These are phyloP conservation scores for Saccharomycopsis babjevae DNA, from an alignment of 805 yeast genomes.

Conservation along the genomic window DNA sequence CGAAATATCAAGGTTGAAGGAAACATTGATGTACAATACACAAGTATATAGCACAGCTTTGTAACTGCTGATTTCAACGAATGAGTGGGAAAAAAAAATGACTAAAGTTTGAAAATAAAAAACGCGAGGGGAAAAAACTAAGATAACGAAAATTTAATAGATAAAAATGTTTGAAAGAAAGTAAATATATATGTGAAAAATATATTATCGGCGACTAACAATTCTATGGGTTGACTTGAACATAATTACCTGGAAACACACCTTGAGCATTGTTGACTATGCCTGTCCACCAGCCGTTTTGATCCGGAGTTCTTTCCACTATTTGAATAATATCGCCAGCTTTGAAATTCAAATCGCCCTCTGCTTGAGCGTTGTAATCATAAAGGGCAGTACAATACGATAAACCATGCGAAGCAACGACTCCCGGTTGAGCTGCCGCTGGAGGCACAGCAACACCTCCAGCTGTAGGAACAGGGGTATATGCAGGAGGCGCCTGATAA, in stretches of 20 bases:
- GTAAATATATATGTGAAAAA: background rate
- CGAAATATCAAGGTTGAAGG: background rate
- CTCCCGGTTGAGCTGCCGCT: conserved; percentile 14
- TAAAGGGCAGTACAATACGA: conserved; percentile 82
- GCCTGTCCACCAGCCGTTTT: conserved; percentile 99
- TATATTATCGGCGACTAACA: background rate
- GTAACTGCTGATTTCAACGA: background rate
- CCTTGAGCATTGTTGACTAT: conserved; percentile 75
- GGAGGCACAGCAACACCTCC: background rate
- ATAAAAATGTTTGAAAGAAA: background rate
- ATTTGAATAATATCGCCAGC: conserved; percentile 85
- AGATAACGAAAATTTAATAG: background rate
- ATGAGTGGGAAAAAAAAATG: background rate
- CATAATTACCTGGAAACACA: conserved; percentile 94
- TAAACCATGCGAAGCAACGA: conserved; percentile 29
- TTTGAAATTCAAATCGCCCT: conserved; percentile 77
- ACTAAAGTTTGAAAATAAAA: background rate
- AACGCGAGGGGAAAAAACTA: background rate
- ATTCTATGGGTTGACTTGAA: conserved; percentile 46
- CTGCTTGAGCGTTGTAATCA: conserved; percentile 88
- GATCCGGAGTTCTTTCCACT: conserved; percentile 70
- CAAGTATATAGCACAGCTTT: background rate
- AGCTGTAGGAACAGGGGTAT: background rate
- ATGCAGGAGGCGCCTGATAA: background rate
- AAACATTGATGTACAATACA: background rate